Conservation (phyloP, 2,329 filamentous ascomycete genomes). For the Aspergillus carbonarius region DNA sequence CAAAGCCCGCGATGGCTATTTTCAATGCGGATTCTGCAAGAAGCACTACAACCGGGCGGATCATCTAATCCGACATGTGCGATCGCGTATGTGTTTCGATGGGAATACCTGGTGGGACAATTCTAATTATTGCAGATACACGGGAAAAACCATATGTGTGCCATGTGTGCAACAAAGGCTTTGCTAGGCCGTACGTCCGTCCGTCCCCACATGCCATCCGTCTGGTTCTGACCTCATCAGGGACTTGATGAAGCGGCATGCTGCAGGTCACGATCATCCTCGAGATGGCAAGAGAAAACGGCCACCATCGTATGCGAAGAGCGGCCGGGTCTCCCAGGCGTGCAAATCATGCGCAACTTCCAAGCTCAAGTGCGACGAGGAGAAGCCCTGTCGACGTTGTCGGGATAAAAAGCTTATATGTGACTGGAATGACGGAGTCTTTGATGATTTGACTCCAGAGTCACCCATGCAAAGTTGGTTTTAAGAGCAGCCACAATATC, state of each 20-base stretch:
- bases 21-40: slow-evolving; percentile 54
- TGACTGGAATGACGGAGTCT: slow-evolving; percentile 26
- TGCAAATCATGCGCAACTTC: slow-evolving; percentile 54
- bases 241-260: slow-evolving; percentile 54
- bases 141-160: slow-evolving; percentile 36
- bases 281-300: slow-evolving; percentile 35
- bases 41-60: slow-evolving; percentile 54
- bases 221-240: slow-evolving; percentile 11
- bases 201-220: no score
- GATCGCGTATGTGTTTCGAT: slow-evolving; percentile 12
- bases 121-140: slow-evolving; percentile 19
- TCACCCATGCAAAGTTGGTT: slow-evolving; percentile 12
- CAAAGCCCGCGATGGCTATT: slow-evolving; percentile 31
- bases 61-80: slow-evolving; percentile 47
- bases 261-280: slow-evolving; percentile 36
- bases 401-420: slow-evolving; percentile 51
- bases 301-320: slow-evolving; percentile 20
- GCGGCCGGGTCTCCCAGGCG: slow-evolving; percentile 48
- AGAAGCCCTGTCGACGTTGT: slow-evolving; percentile 55
- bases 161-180: slow-evolving; percentile 33
- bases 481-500: background rate
- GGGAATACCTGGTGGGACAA: background rate
- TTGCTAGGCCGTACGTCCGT: slow-evolving; percentile 29
- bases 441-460: slow-evolving; percentile 21
- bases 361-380: slow-evolving; percentile 55